These are phyloP conservation scores for Kurtzmaniella natalensis DNA, from an alignment of 1,139 yeast species.

Conservation along the genomic window DNA sequence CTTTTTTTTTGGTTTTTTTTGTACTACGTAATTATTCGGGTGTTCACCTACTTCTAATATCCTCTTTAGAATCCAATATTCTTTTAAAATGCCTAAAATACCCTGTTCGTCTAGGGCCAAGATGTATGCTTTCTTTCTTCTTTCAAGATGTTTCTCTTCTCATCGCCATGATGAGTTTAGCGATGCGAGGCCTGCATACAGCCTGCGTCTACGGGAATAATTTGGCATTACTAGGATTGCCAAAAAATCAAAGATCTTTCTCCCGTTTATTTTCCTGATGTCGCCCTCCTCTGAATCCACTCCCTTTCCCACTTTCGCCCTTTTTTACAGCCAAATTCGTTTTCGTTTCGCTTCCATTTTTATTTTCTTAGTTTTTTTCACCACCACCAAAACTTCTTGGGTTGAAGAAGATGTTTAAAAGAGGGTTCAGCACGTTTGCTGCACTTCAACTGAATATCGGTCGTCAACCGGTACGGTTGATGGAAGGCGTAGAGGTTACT, in stretches of 20 bases:
- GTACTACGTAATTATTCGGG: not conserved
- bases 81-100: no score
- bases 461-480: constrained; percentile 33
- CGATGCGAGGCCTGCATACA: no score
- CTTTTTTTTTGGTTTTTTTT: constrained; percentile 8
- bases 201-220: no score
- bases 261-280: no score
- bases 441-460: constrained; percentile 35
- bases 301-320: no score
- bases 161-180: not conserved
- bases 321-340: no score
- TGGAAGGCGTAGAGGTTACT: constrained; percentile 27
- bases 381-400: not conserved
- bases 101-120: constrained; percentile 1
- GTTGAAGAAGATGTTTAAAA: constrained; percentile 1
- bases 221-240: no score
- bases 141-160: not conserved
- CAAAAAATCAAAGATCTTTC: no score
- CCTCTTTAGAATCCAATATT: not conserved
- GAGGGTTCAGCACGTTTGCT: constrained; percentile 23
- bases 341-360: not conserved
- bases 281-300: no score
- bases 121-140: not conserved
- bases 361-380: not conserved
- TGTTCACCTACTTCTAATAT: not conserved